A percentile compares a stretch with the other conserved stretches of the same genome.
Evolutionary conservation across 2,329 filamentous ascomycete species (phyloP).

Genomic region (Colletotrichum graminicola): DNA sequence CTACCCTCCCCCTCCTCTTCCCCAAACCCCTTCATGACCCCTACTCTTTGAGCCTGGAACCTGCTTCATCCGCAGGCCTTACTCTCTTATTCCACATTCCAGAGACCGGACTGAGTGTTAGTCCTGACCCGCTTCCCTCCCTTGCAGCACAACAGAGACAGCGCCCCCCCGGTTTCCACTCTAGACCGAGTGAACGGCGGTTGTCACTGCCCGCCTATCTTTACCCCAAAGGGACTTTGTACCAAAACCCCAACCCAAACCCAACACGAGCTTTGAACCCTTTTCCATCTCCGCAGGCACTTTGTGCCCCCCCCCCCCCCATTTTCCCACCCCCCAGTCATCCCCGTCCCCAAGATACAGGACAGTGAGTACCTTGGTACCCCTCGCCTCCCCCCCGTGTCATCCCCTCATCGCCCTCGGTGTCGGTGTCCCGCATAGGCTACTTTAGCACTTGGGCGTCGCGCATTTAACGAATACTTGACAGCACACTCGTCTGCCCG

Average conservation of each 20-base stretch:
- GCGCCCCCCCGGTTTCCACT: background rate
- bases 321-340: constrained; percentile 21
- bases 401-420: constrained; percentile 19
- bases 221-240: constrained; percentile 2
- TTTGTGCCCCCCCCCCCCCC: constrained; percentile 12
- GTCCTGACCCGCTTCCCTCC: constrained; percentile 7
- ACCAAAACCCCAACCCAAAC: constrained; percentile 1
- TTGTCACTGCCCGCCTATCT: background rate
- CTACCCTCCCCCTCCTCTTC: background rate
- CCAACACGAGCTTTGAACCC: constrained; percentile 7
- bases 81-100: constrained; percentile 5
- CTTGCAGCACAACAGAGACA: constrained; percentile 17
- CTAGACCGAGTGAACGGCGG: background rate
- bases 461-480: constrained; percentile 14
- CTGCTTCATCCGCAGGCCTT: background rate
- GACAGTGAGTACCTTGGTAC: constrained; percentile 23
- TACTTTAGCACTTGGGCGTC: constrained; percentile 22
- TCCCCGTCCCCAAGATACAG: background rate
- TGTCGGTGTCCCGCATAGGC: constrained; percentile 35
- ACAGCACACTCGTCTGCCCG: constrained; percentile 17
- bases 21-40: constrained; percentile 11
- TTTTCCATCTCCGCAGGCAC: constrained; percentile 9
- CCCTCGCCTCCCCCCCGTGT: constrained; percentile 10
- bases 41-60: constrained; percentile 17
- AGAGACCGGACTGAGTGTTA: background rate